Conservation (phyloP, 2,329 filamentous ascomycete genomes). For the Cercospora citrullina region DNA sequence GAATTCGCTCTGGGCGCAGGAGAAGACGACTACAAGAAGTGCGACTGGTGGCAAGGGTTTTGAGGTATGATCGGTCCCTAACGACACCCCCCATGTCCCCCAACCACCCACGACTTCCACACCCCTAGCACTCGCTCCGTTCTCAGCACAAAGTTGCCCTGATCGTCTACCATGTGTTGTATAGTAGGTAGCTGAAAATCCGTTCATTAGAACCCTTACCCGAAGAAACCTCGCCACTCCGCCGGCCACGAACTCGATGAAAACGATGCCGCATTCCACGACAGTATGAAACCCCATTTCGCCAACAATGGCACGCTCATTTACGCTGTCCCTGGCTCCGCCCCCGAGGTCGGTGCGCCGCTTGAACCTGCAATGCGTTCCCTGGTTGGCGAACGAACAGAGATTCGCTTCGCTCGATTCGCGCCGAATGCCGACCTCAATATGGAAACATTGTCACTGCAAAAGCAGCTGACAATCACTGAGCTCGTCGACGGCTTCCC, state of each 20-base stretch:
- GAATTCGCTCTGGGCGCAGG: conserved; percentile 86
- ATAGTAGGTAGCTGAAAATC: conserved; percentile 40
- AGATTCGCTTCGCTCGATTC: conserved; percentile 66
- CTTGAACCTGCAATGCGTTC: conserved; percentile 58
- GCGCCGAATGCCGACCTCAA: conserved; percentile 50
- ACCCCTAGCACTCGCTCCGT: not conserved
- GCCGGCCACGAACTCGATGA: conserved; percentile 64
- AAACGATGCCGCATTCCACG: conserved; percentile 67
- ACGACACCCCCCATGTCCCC: conserved; percentile 25
- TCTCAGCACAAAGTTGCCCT: not conserved
- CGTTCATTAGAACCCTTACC: conserved; percentile 35
- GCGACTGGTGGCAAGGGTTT: conserved; percentile 28
- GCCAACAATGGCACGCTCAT: conserved; percentile 71
- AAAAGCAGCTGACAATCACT: conserved; percentile 47
- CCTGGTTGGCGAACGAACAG: conserved; percentile 63
- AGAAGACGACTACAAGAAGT: conserved; percentile 43
- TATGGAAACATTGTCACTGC: conserved; percentile 21
- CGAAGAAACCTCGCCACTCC: conserved; percentile 36
- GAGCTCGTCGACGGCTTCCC: conserved; percentile 51
- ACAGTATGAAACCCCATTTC: conserved; percentile 77
- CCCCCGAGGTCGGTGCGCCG: conserved; percentile 47
- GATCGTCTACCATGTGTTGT: conserved; percentile 14
- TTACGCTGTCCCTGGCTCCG: conserved; percentile 54
- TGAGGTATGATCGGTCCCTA: conserved; percentile 75
- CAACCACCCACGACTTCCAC: not conserved